Percentiles rank a stretch among this genome's conserved stretches.
Evolutionary conservation across 2,329 filamentous ascomycete genomes (phyloP).

Genomic region (Chrysoporthe puriensis): DNA sequence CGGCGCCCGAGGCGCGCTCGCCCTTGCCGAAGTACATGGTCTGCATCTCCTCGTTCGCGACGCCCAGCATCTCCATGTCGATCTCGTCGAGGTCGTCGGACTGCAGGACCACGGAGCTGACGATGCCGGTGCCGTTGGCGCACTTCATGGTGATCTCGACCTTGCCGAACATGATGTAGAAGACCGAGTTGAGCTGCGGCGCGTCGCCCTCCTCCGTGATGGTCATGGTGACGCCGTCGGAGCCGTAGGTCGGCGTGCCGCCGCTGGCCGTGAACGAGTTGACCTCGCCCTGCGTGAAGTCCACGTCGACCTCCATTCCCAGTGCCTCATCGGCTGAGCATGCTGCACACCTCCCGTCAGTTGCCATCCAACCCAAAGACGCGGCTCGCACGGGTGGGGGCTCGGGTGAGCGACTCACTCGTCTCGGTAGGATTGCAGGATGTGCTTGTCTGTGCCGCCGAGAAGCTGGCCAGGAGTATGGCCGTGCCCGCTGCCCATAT

Average conservation of each 20-base stretch:
- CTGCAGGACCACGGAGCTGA: constrained; percentile 88
- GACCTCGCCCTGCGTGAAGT: constrained; percentile 79
- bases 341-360: constrained; percentile 45
- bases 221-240: constrained; percentile 80
- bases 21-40: constrained; percentile 98
- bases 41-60: constrained; percentile 77
- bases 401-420: constrained; percentile 31
- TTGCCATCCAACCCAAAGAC: background rate
- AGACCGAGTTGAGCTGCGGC: constrained; percentile 84
- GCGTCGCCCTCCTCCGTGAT: constrained; percentile 78
- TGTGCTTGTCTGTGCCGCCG: constrained; percentile 39
- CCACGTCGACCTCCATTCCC: constrained; percentile 78
- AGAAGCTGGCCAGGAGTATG: constrained; percentile 29
- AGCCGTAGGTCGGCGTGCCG: constrained; percentile 72
- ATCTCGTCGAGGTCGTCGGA: constrained; percentile 95
- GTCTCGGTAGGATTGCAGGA: constrained; percentile 38
- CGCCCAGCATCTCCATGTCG: constrained; percentile 94
- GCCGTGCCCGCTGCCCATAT: constrained; percentile 30
- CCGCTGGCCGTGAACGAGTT: constrained; percentile 74
- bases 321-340: constrained; percentile 81
- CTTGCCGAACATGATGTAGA: constrained; percentile 99
- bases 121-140: constrained; percentile 86
- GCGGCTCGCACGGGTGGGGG: background rate
- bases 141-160: constrained; percentile 85
- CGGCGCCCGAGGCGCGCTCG: constrained; percentile 84